Evolutionary conservation across 371 early-diverging fungal genomes (phyloP).

Genomic region (Nosema muscidifuracis): DNA sequence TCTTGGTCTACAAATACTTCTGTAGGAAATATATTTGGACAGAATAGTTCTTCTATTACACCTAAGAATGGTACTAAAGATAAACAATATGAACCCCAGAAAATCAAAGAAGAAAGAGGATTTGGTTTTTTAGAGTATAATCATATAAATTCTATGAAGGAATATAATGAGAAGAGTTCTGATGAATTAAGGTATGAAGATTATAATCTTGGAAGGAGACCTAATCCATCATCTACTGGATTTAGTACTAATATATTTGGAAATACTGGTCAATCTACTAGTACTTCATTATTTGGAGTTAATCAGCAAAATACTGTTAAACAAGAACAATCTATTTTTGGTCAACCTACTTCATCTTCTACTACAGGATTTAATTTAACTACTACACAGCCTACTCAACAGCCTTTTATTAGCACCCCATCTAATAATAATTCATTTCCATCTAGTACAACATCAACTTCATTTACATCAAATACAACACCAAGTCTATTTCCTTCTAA

Average conservation of each 20-base stretch:
- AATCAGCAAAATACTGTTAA: too few relatives aligned
- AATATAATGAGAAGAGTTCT: constrained; percentile 35
- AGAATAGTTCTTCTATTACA: not conserved
- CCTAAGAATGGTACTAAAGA: constrained; percentile 31
- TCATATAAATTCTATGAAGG: constrained; percentile 41
- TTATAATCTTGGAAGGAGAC: constrained; percentile 41
- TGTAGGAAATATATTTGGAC: not conserved
- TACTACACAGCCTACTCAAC: too few relatives aligned
- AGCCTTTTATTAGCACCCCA: too few relatives aligned
- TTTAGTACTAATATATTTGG: not conserved
- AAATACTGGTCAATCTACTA: not conserved
- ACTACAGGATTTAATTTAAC: too few relatives aligned
- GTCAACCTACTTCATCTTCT: too few relatives aligned
- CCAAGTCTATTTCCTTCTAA: too few relatives aligned
- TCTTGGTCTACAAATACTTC: too few relatives aligned
- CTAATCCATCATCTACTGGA: not conserved
- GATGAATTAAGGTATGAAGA: constrained; percentile 50
- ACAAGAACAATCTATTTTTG: too few relatives aligned
- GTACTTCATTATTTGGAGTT: not conserved
- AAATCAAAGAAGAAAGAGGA: constrained; percentile 39
- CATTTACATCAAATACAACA: too few relatives aligned
- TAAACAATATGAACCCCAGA: constrained; percentile 25
- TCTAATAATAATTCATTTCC: too few relatives aligned
- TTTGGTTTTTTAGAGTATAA: constrained; percentile 5
- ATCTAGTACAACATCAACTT: too few relatives aligned